A percentile compares a stretch with the other conserved stretches of the same genome.
These are phyloP conservation scores for Podospora pseudopauciseta DNA, from an alignment of 495 filamentous ascomycete genomes.

Conservation along the genomic window DNA sequence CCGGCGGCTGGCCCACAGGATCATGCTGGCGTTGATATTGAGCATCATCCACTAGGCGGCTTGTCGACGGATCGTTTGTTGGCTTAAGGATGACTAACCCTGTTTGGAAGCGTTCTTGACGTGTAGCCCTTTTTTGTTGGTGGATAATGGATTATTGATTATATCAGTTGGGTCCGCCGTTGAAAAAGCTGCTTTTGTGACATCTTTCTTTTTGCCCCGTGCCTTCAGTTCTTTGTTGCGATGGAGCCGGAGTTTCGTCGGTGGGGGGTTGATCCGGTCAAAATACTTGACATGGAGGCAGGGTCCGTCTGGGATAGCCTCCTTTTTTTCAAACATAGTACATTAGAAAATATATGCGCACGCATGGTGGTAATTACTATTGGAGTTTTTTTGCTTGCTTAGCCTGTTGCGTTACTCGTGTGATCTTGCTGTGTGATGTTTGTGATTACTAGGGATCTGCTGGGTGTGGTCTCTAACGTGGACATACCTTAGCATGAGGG, in stretches of 20 bases:
- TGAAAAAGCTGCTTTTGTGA: background rate
- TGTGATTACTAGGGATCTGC: background rate
- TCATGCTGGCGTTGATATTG: background rate
- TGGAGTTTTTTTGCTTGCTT: background rate
- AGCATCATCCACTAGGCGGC: background rate
- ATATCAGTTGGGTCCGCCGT: background rate
- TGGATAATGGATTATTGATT: conserved; percentile 6
- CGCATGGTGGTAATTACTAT: background rate
- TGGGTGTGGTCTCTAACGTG: no score
- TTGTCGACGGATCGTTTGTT: background rate
- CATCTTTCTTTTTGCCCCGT: background rate
- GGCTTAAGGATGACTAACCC: background rate
- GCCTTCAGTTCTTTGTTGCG: background rate
- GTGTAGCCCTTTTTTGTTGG: conserved; percentile 2
- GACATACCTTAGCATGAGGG: no score
- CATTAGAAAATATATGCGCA: conserved; percentile 3
- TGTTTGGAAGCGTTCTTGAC: background rate
- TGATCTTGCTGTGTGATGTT: background rate
- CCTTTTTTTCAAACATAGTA: conserved; percentile 4
- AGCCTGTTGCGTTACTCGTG: background rate
- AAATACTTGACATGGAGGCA: background rate
- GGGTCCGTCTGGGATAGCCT: background rate
- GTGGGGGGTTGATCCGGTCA: background rate
- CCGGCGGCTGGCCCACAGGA: background rate
- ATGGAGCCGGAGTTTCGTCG: background rate